Evolutionary conservation across 2,329 filamentous ascomycete genomes (phyloP).

Genomic region (Cordyceps fumosorosea): DNA sequence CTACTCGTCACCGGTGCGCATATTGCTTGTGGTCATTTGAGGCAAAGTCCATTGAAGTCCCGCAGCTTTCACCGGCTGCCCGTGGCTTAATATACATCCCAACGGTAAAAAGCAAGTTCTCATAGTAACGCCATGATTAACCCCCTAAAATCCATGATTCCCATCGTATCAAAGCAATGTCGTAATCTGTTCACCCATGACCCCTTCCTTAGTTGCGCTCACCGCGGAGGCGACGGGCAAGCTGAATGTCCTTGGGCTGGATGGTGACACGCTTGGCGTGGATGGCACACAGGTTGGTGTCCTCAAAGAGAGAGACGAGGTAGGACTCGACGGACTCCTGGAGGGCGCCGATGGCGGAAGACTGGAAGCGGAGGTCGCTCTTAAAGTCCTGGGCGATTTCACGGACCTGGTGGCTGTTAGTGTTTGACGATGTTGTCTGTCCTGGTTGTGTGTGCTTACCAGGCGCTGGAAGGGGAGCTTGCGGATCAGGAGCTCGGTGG

Average conservation of each 20-base stretch:
- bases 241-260: slow-evolving; percentile 94
- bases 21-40: background rate
- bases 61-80: slow-evolving; percentile 29
- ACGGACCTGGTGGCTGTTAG: slow-evolving; percentile 52
- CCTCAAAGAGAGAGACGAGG: slow-evolving; percentile 91
- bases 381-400: slow-evolving; percentile 97
- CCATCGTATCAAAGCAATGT: slow-evolving; percentile 34
- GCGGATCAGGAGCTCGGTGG: slow-evolving; percentile 89
- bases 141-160: slow-evolving; percentile 32
- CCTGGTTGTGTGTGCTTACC: slow-evolving; percentile 41
- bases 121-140: slow-evolving; percentile 41
- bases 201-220: slow-evolving; percentile 67
- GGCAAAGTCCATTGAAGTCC: slow-evolving; percentile 27
- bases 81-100: slow-evolving; percentile 37
- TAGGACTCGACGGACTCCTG: slow-evolving; percentile 99
- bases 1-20: background rate
- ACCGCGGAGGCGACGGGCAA: slow-evolving; percentile 89
- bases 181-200: slow-evolving; percentile 30
- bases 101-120: slow-evolving; percentile 31
- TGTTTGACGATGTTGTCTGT: background rate
- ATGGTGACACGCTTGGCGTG: slow-evolving; percentile 99
- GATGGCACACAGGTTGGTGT: slow-evolving; percentile 80
- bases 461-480: slow-evolving; percentile 98
- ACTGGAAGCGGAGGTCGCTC: slow-evolving; percentile 95
- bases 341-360: slow-evolving; percentile 90